Percentiles rank a stretch among this genome's conserved stretches.
These are phyloP conservation scores for Straminergon stramineum DNA, from an alignment of 225 moss, liverwort and hornwort genomes.

Conservation along the genomic window DNA sequence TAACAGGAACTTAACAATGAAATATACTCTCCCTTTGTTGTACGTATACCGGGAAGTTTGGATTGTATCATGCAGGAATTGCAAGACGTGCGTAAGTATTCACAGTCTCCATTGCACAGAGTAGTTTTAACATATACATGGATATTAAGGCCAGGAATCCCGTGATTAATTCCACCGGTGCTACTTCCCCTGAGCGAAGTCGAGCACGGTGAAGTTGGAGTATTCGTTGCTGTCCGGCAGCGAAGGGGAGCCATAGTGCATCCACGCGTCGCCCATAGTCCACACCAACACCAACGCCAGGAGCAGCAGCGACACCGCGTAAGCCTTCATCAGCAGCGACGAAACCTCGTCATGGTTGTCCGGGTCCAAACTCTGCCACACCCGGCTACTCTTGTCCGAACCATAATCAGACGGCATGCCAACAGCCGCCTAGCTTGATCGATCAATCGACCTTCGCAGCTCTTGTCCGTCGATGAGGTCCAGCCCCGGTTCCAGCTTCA, in stretches of 20 bases:
- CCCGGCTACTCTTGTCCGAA: not conserved
- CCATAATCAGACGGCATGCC: not conserved
- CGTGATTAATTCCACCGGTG: not conserved
- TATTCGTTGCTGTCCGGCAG: no score
- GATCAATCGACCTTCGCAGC: not conserved
- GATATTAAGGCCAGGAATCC: not conserved
- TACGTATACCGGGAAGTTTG: not conserved
- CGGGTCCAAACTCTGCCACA: not conserved
- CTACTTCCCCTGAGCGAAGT: not conserved
- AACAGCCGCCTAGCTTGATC: not conserved
- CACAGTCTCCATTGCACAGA: no score
- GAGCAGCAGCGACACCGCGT: constrained; percentile 8
- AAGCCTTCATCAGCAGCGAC: constrained; percentile 6
- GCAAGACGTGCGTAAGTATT: not conserved
- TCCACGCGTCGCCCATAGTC: constrained; percentile 7
- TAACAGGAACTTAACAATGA: not conserved
- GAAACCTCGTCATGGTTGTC: constrained; percentile 6
- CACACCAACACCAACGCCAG: constrained; percentile 8
- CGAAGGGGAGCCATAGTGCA: not conserved
- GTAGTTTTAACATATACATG: no score
- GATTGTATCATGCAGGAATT: no score
- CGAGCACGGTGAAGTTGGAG: not conserved
- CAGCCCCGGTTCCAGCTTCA: not conserved
- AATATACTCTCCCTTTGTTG: not conserved
- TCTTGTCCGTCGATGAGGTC: not conserved